Base-by-base conservation (phyloP, 495 filamentous ascomycete genomes). In the Aspergillus sparsus region DNA sequence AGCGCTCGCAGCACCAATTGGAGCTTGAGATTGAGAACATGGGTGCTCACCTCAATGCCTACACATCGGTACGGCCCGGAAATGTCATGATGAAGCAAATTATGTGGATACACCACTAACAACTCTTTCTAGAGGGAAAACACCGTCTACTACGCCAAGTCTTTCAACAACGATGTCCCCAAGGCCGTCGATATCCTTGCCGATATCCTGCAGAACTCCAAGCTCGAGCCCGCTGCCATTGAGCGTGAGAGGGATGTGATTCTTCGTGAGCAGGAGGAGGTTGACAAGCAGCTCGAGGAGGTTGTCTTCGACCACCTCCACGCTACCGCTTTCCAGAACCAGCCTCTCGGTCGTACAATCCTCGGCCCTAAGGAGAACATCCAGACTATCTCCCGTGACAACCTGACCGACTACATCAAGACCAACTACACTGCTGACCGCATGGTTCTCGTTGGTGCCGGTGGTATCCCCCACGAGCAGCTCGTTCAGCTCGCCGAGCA, bases 21-120 rank as follows among this genome's bases (percentile, higher is more conserved):
- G 94, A 99, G 82, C 87, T 99, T 50, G 95, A 99, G 81, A 97
- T 99, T 67, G 94, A 99, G 83, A 98, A 99, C 80, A 96, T 98
- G 92, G 94, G 94, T 72, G 94, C 91, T 62, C 94, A 99, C 81
- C 86, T 99, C 62, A 99, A 99, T 77, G 94, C 94, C 68, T 99
- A 99, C 83, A 99, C 94, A 69, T 97, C 93, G 81, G 93, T 97
- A 89, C 64, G 89, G 80, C 67, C 60, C 68, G 66, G 64, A 70
- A 67, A 62, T 56, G 16, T 59, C 46, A 49, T 42, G 44, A 63
- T 42, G 33, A 7, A 32, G 36, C 42, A 50, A 45, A 47, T 34
- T 53, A 13, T 33, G n/a, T 9, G 18, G 35, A 16, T 52, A 42
- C n/a, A 12, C 62, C 18, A 65, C 68, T 73, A 67, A 81, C 79